phyloP scores from a whole-genome alignment of 768 basidiomycete species.

The Pleurotus giganteus region DNA sequence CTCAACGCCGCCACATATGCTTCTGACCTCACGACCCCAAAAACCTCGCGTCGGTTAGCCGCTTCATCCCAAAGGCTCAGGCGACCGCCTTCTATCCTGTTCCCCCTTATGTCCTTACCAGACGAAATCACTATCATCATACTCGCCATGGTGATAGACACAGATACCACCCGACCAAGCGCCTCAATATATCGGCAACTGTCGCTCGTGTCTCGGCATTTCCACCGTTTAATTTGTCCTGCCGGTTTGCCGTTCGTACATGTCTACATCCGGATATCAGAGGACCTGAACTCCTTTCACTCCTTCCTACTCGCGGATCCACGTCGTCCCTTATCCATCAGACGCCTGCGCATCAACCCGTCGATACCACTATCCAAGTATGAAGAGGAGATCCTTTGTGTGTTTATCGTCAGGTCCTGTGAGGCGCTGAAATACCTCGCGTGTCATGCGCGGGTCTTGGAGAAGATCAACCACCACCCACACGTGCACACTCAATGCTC shows the following conservation, averaged over 20 bases:
- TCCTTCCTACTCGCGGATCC: not conserved
- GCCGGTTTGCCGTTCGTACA: not conserved
- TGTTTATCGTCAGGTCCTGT: not conserved
- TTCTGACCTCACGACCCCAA: not conserved
- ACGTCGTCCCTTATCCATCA: not conserved
- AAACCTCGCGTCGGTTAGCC: not conserved
- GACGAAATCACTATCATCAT: conserved; percentile 1
- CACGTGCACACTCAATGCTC: not conserved
- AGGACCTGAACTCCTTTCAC: conserved; percentile 3
- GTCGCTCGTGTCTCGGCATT: not conserved
- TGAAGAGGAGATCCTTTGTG: not conserved
- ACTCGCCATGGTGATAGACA: not conserved
- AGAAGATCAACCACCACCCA: not conserved
- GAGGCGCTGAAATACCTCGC: not conserved
- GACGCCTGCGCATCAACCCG: conserved; percentile 2
- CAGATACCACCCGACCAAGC: not conserved
- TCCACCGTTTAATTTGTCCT: not conserved
- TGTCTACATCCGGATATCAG: conserved; percentile 3
- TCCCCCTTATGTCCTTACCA: conserved; percentile 1
- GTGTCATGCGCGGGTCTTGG: conserved; percentile 2
- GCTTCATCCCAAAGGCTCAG: not conserved
- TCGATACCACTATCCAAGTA: conserved; percentile 5
- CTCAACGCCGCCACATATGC: not conserved
- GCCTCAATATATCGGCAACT: not conserved
- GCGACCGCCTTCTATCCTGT: not conserved